Evolutionary conservation across 495 filamentous ascomycete genomes (phyloP).

Genomic region (Trypethelium eluteriae): DNA sequence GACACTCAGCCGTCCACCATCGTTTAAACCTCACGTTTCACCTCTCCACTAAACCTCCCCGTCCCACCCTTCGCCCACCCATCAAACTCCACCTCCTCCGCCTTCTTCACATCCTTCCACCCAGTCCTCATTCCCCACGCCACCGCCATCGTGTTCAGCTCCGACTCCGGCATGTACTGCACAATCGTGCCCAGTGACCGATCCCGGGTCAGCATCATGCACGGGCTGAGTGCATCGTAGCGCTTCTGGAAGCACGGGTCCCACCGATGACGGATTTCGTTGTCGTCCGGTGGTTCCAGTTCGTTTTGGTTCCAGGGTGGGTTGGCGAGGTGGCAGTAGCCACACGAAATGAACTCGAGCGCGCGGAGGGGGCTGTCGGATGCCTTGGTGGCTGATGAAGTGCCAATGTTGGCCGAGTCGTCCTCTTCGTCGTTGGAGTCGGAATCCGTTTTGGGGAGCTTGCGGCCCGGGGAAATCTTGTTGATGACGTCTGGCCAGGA

Average conservation of each 20-base stretch:
- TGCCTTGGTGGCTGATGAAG: conserved; percentile 1
- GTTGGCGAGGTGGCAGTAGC: conserved; percentile 29
- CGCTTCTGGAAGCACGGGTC: conserved; percentile 23
- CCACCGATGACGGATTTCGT: not conserved
- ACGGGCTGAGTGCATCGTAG: conserved; percentile 11
- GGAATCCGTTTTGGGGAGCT: conserved; percentile 16
- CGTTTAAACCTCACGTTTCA: conserved; percentile 10
- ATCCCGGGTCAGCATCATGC: conserved; percentile 22
- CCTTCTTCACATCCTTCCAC: conserved; percentile 27
- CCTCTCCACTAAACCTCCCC: conserved; percentile 27
- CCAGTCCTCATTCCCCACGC: conserved; percentile 30
- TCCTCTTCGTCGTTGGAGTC: conserved; percentile 3
- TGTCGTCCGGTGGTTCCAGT: conserved; percentile 18
- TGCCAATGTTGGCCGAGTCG: conserved; percentile 4
- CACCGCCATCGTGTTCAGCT: conserved; percentile 23
- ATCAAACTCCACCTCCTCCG: conserved; percentile 31
- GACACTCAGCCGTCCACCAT: not conserved
- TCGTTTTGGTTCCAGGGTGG: conserved; percentile 24
- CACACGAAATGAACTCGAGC: conserved; percentile 31
- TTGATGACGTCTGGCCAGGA: conserved; percentile 34
- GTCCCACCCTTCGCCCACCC: conserved; percentile 30
- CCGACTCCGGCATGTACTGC: conserved; percentile 26
- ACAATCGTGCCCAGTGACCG: conserved; percentile 28
- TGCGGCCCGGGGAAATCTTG: conserved; percentile 29
- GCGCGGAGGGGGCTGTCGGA: conserved; percentile 7